Percentiles rank a stretch among this genome's conserved stretches.
Evolutionary conservation across 768 basidiomycete genomes (phyloP).

Genomic region (Glaciozyma antarctica): DNA sequence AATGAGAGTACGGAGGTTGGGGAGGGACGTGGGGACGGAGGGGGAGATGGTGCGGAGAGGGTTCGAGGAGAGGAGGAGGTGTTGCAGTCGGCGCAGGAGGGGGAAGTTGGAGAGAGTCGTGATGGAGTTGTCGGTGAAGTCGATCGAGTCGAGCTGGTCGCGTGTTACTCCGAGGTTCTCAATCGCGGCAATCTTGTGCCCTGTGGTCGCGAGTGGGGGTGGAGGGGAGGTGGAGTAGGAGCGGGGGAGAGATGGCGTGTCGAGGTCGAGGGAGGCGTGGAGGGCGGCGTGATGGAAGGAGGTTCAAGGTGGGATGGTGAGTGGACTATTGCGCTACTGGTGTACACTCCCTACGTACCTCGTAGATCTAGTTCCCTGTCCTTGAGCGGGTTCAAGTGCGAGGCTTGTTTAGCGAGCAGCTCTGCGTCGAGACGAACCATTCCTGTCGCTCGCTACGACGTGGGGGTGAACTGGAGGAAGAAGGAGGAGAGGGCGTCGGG

Average conservation of each 20-base stretch:
- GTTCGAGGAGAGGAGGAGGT: constrained; percentile 81
- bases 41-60: constrained; percentile 72
- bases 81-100: constrained; percentile 69
- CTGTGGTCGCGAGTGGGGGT: constrained; percentile 41
- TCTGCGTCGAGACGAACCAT: constrained; percentile 69
- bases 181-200: constrained; percentile 76
- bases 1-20: constrained; percentile 71
- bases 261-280: neutral
- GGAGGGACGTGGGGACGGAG: constrained; percentile 69
- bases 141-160: constrained; percentile 91
- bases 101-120: constrained; percentile 73
- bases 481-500: no score
- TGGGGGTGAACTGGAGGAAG: no score
- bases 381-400: constrained; percentile 69
- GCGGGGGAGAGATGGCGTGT: neutral
- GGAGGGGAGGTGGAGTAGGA: neutral
- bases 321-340: neutral
- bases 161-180: constrained; percentile 87
- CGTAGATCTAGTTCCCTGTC: constrained; percentile 85
- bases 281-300: constrained; percentile 1
- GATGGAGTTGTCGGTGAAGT: constrained; percentile 86
- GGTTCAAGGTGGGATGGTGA: neutral
- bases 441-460: no score
- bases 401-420: constrained; percentile 68
- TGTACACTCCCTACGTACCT: constrained; percentile 49